Evolutionary conservation across 345 rosid species (phyloP).

Genomic region (Populus nigra): DNA sequence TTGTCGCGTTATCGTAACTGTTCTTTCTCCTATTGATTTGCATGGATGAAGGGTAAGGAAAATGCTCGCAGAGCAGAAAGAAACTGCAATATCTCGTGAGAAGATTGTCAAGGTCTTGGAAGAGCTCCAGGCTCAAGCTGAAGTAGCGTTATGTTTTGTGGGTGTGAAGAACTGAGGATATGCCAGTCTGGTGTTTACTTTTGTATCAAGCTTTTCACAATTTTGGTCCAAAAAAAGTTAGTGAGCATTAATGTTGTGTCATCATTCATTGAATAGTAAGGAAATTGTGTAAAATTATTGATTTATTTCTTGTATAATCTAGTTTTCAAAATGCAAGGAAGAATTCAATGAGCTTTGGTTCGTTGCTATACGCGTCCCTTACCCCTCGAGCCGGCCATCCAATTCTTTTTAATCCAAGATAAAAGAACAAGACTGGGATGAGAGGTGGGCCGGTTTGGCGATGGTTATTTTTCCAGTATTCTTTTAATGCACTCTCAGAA

Average conservation of each 20-base stretch:
- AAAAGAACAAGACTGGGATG: neutral
- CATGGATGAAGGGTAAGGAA: conserved; percentile 61
- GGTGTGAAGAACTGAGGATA: conserved; percentile 57
- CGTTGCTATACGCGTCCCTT: too few relatives aligned
- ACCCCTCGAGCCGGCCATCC: neutral
- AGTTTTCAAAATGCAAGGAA: neutral
- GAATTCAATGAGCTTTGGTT: neutral
- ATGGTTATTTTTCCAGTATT: neutral
- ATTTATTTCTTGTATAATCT: too few relatives aligned
- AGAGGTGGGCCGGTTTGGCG: neutral
- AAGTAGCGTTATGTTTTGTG: conserved; percentile 90
- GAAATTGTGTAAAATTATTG: neutral
- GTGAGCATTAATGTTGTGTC: neutral
- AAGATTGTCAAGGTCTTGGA: conserved; percentile 75
- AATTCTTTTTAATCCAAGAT: neutral
- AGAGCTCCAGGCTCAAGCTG: conserved; percentile 95
- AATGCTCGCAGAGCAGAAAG: conserved; percentile 59
- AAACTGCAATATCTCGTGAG: conserved; percentile 51
- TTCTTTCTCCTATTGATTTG: neutral
- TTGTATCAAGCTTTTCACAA: neutral
- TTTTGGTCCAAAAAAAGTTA: neutral
- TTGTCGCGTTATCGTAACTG: conserved; percentile 9
- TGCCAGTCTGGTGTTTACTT: neutral
- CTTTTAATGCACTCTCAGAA: neutral
- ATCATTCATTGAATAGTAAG: neutral